These are phyloP conservation scores for Spirogloea muscicola DNA, from an alignment of 139 green algal species.

Conservation along the genomic window DNA sequence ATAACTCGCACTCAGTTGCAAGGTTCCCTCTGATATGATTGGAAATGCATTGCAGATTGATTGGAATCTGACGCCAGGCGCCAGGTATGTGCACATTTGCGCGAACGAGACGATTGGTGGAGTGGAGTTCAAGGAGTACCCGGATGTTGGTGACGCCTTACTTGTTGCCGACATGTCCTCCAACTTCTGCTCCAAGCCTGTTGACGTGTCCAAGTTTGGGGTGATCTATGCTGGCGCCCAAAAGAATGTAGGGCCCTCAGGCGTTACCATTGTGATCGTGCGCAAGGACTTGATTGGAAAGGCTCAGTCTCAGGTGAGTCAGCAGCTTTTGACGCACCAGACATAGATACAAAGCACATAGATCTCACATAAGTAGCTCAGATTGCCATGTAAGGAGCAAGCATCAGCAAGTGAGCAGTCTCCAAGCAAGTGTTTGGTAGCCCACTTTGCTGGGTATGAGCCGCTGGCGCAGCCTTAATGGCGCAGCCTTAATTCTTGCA, in stretches of 20 bases:
- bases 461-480: too few relatives aligned
- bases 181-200: conserved; percentile 94
- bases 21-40: too few relatives aligned
- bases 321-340: too few relatives aligned
- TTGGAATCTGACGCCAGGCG: conserved; percentile 81
- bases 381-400: too few relatives aligned
- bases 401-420: too few relatives aligned
- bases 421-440: too few relatives aligned
- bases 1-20: too few relatives aligned
- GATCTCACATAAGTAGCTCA: too few relatives aligned
- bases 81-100: conserved; percentile 97
- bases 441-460: too few relatives aligned
- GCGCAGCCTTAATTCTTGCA: too few relatives aligned
- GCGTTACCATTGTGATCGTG: conserved; percentile 93
- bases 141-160: conserved; percentile 53
- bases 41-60: too few relatives aligned
- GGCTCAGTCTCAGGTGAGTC: conserved; percentile 60
- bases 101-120: conserved; percentile 99
- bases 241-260: conserved; percentile 96
- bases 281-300: conserved; percentile 91
- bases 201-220: conserved; percentile 91
- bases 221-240: conserved; percentile 97
- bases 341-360: too few relatives aligned
- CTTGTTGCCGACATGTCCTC: conserved; percentile 95
- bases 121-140: conserved; percentile 95